phyloP scores from a whole-genome alignment of 805 yeast genomes.

The Saturnispora saitoi region DNA sequence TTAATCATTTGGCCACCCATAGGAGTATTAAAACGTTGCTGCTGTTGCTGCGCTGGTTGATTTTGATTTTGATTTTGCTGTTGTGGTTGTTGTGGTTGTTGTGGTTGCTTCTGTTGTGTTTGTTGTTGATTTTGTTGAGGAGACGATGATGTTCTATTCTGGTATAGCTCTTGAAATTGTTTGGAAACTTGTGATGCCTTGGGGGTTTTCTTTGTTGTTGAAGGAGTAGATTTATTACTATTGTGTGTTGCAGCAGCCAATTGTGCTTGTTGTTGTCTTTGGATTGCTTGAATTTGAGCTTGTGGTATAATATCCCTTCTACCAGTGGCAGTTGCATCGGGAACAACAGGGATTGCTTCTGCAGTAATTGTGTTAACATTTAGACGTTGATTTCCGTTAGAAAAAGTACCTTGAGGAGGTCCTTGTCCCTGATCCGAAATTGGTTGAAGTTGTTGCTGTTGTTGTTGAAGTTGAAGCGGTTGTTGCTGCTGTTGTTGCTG shows the following conservation, averaged over 20 bases:
- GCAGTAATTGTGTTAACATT: conserved; percentile 7
- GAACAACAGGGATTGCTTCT: conserved; percentile 10
- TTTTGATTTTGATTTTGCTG: conserved; percentile 16
- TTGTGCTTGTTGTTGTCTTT: conserved; percentile 3
- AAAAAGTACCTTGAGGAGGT: conserved; percentile 15
- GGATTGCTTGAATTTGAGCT: conserved; percentile 8
- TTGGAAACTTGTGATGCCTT: neutral
- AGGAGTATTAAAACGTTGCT: neutral
- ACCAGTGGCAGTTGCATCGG: conserved; percentile 7
- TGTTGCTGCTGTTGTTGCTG: conserved; percentile 26
- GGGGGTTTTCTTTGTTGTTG: neutral
- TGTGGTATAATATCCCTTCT: neutral
- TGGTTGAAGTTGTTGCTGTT: conserved; percentile 20
- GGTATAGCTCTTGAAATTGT: neutral
- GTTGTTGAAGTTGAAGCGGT: conserved; percentile 1
- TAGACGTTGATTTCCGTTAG: neutral
- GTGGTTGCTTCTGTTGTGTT: neutral
- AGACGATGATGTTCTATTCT: neutral
- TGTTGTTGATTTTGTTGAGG: conserved; percentile 16
- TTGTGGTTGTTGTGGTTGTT: too few species aligned
- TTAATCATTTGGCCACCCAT: neutral
- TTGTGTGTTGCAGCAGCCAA: neutral
- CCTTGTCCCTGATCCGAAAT: conserved; percentile 18
- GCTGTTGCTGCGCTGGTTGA: neutral
- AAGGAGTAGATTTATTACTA: neutral